Percentiles rank a stretch among this genome's conserved stretches.
phyloP scores from a whole-genome alignment of 139 green algal genomes.

The Chlamydomonas schloesseri region DNA sequence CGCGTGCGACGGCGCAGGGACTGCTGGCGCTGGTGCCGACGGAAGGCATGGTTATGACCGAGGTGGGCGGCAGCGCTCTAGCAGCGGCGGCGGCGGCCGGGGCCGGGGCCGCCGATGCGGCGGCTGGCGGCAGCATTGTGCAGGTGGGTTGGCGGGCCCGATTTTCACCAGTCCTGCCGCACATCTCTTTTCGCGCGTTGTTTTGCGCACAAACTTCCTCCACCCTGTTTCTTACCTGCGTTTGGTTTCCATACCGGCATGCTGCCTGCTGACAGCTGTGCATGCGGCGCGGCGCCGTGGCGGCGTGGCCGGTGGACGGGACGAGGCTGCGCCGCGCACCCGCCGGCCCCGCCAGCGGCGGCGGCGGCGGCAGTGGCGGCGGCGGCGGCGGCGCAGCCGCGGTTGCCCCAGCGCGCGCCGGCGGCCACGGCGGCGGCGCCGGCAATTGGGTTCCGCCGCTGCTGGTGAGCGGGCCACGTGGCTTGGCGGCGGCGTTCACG shows the following conservation, averaged over 20 bases:
- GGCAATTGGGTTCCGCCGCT: conserved; percentile 30
- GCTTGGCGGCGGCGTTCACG: conserved; percentile 42
- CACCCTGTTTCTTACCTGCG: no score
- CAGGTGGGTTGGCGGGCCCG: conserved; percentile 1
- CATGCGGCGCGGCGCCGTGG: conserved; percentile 6
- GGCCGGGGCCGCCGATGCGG: neutral
- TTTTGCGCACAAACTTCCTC: no score
- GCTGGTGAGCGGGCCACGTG: conserved; percentile 31
- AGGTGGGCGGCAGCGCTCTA: neutral
- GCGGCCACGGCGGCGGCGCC: neutral
- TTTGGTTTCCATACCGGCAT: no score
- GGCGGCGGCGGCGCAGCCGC: no score
- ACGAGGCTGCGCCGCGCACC: neutral
- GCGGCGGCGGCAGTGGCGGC: neutral
- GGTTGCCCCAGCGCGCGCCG: no score
- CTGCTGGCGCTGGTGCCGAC: conserved; percentile 22
- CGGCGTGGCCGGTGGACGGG: conserved; percentile 1
- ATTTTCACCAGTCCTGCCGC: no score
- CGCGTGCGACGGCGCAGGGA: neutral
- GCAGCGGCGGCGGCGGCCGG: neutral
- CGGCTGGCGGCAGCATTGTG: neutral
- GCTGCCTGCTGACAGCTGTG: no score
- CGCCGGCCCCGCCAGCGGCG: neutral
- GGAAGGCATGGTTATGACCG: neutral
- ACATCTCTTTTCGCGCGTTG: no score